Evolutionary conservation across 345 rosid species (phyloP).

Genomic region (Eucalyptus erythrocorys): DNA sequence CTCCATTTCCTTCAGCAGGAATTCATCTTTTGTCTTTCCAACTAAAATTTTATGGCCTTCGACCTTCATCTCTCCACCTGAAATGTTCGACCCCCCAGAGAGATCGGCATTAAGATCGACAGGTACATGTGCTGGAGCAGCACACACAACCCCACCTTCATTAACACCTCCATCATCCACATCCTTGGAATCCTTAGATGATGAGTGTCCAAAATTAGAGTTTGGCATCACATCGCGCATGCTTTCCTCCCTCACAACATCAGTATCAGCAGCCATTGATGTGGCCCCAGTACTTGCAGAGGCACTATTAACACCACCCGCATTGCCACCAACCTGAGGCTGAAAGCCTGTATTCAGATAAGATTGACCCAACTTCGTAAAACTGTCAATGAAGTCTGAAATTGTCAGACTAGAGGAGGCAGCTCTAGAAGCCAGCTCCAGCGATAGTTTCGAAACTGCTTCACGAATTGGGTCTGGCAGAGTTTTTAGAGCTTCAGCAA

Average conservation of each 20-base stretch:
- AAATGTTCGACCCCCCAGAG: conserved; percentile 1
- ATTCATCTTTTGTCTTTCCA: not conserved
- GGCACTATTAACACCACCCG: not conserved
- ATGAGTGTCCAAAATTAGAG: not conserved
- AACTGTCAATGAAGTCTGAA: conserved; percentile 19
- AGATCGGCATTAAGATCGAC: conserved; percentile 29
- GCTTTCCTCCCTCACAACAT: conserved; percentile 1
- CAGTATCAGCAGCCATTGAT: not conserved
- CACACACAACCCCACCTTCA: not conserved
- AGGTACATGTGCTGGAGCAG: not conserved
- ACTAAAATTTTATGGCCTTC: not conserved
- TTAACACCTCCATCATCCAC: not conserved
- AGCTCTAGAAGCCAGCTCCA: conserved; percentile 50
- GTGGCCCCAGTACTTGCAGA: conserved; percentile 3
- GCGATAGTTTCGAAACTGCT: conserved; percentile 33
- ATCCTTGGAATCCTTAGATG: not conserved
- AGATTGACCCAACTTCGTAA: conserved; percentile 31
- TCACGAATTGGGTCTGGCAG: conserved; percentile 53
- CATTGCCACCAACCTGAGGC: not conserved
- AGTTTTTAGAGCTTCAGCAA: conserved; percentile 46
- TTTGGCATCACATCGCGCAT: not conserved
- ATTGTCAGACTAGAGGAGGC: conserved; percentile 23
- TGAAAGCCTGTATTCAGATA: not conserved
- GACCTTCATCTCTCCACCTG: not conserved
- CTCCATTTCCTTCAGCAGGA: not conserved